Conservation (phyloP, 768 basidiomycete genomes). For the Termitomyces bulborhizus region DNA sequence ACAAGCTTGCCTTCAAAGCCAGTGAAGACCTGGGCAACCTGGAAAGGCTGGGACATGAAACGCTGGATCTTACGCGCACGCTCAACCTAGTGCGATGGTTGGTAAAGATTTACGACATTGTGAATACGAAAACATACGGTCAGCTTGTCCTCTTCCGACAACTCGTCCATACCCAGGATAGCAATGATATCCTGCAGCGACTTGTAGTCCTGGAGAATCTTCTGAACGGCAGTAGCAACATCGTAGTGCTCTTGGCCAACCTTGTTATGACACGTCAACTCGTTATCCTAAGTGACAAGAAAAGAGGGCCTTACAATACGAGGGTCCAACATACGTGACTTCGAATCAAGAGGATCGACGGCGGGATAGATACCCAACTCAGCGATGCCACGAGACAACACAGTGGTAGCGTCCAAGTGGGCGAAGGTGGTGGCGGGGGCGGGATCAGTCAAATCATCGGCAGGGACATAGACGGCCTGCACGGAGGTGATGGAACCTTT, state of each 20-base stretch:
- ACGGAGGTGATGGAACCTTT: constrained; percentile 99
- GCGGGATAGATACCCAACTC: constrained; percentile 99
- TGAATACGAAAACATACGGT: constrained; percentile 52
- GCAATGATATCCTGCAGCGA: constrained; percentile 99
- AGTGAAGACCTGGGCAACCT: constrained; percentile 99
- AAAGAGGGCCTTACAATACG: constrained; percentile 72
- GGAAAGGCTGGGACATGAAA: constrained; percentile 99
- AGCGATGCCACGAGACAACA: constrained; percentile 98
- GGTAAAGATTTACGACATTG: not conserved
- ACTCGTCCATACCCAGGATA: constrained; percentile 99
- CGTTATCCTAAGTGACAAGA: not conserved
- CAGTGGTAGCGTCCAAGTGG: constrained; percentile 99
- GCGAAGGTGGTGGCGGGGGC: constrained; percentile 99
- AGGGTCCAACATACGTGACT: constrained; percentile 99
- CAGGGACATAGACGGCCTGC: constrained; percentile 99
- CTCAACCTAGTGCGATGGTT: constrained; percentile 59
- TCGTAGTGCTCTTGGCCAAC: constrained; percentile 93
- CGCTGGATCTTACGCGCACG: constrained; percentile 98
- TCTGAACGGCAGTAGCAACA: constrained; percentile 93
- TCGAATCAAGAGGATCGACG: constrained; percentile 98
- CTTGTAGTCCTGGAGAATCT: constrained; percentile 96
- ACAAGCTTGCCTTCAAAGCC: constrained; percentile 98
- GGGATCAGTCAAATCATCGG: constrained; percentile 99
- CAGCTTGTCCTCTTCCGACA: constrained; percentile 99
- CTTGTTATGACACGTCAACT: constrained; percentile 23